phyloP scores from a whole-genome alignment of 768 basidiomycete genomes.

The Psilocybe cubensis region DNA sequence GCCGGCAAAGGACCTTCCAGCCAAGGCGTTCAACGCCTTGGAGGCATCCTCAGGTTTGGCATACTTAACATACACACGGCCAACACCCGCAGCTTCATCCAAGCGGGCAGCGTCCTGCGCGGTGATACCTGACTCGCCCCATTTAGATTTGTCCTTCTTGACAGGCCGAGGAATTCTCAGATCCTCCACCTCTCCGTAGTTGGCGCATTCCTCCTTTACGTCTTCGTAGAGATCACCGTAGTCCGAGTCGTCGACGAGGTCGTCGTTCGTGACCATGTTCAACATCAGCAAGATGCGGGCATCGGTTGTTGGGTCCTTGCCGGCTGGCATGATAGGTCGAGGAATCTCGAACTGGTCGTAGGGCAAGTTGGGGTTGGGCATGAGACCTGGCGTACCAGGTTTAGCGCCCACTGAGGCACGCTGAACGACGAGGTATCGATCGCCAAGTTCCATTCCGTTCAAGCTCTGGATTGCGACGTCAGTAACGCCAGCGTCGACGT shows the following conservation, averaged over 20 bases:
- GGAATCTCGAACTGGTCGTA: constrained; percentile 86
- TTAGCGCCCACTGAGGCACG: constrained; percentile 95
- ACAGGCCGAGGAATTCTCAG: constrained; percentile 87
- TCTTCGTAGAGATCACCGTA: constrained; percentile 96
- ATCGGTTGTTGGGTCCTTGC: constrained; percentile 59
- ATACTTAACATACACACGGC: constrained; percentile 95
- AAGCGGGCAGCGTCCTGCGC: constrained; percentile 69
- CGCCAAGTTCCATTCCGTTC: constrained; percentile 97
- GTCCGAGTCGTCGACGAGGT: constrained; percentile 87
- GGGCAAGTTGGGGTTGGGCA: constrained; percentile 71
- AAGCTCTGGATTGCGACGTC: constrained; percentile 96
- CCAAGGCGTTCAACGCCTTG: constrained; percentile 81
- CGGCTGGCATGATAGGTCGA: constrained; percentile 86
- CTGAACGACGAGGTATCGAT: constrained; percentile 94
- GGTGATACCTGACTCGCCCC: constrained; percentile 69
- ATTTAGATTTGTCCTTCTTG: constrained; percentile 84
- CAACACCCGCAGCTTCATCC: constrained; percentile 92
- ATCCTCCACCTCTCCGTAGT: constrained; percentile 82
- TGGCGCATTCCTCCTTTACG: constrained; percentile 86
- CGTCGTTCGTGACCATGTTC: constrained; percentile 97
- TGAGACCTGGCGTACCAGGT: constrained; percentile 63
- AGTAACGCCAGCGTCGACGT: constrained; percentile 85
- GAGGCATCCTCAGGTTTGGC: constrained; percentile 60
- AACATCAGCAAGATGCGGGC: constrained; percentile 94
- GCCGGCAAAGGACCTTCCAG: constrained; percentile 87